Evolutionary conservation across 2,329 filamentous ascomycete genomes (phyloP).

Genomic region (Didymosphaeria variabile): DNA sequence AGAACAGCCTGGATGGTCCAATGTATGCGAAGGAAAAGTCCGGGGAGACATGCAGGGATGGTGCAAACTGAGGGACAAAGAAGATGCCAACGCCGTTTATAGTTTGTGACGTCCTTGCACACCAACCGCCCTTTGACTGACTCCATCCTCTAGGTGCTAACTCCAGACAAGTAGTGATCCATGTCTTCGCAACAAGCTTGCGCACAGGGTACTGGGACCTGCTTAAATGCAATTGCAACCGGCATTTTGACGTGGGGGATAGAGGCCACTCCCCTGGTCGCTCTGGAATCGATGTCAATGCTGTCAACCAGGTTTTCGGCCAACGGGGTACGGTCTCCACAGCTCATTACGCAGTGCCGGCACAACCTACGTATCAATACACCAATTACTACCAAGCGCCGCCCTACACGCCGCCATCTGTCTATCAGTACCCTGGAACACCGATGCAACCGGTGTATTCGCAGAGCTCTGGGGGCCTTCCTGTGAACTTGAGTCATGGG

Average conservation of each 20-base stretch:
- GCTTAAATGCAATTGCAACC: slow-evolving; percentile 47
- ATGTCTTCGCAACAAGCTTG: slow-evolving; percentile 44
- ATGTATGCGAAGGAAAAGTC: slow-evolving; percentile 40
- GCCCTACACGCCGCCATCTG: slow-evolving; percentile 28
- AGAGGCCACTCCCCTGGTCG: slow-evolving; percentile 38
- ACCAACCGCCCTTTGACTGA: neutral
- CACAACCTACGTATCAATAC: slow-evolving; percentile 34
- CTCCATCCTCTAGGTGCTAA: slow-evolving; percentile 27
- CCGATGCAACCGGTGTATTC: slow-evolving; percentile 39
- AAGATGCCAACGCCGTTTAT: slow-evolving; percentile 47
- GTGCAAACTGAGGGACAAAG: slow-evolving; percentile 44
- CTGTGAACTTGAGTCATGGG: slow-evolving; percentile 49
- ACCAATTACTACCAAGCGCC: slow-evolving; percentile 31
- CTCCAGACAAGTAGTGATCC: slow-evolving; percentile 38
- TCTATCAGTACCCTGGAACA: slow-evolving; percentile 29
- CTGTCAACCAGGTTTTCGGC: slow-evolving; percentile 34
- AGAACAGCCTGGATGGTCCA: slow-evolving; percentile 49
- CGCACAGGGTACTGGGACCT: slow-evolving; percentile 37
- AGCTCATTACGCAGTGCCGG: slow-evolving; percentile 22
- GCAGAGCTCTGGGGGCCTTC: slow-evolving; percentile 42
- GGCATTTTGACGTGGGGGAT: slow-evolving; percentile 35
- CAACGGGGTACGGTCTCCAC: slow-evolving; percentile 19
- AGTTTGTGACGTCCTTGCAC: slow-evolving; percentile 29
- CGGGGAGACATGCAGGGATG: slow-evolving; percentile 46
- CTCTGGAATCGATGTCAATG: slow-evolving; percentile 42